These are phyloP conservation scores for Gossypium trilobum DNA, from an alignment of 441 rosid genomes.

Conservation along the genomic window DNA sequence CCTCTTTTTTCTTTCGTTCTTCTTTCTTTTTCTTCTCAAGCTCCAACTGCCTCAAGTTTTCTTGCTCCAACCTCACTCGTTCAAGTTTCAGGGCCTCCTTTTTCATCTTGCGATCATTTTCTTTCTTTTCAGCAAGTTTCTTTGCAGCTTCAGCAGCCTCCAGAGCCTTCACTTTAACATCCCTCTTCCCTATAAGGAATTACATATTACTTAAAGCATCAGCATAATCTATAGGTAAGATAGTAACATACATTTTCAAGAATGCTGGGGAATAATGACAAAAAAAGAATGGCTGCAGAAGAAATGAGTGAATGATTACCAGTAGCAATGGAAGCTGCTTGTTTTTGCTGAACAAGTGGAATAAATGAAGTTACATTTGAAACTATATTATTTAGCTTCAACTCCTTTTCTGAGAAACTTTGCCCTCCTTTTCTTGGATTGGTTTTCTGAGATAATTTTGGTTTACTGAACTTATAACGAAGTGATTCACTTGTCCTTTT, in stretches of 20 bases:
- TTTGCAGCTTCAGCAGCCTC: slow-evolving; percentile 84
- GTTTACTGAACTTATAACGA: slow-evolving; percentile 45
- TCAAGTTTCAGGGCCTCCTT: slow-evolving; percentile 76
- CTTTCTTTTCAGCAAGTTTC: slow-evolving; percentile 74
- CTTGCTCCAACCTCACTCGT: slow-evolving; percentile 64
- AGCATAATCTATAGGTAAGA: not conserved
- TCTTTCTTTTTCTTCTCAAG: slow-evolving; percentile 65
- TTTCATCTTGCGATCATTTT: slow-evolving; percentile 70
- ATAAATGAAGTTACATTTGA: slow-evolving; percentile 68
- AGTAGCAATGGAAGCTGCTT: slow-evolving; percentile 47
- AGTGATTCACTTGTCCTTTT: slow-evolving; percentile 36
- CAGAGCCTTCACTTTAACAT: slow-evolving; percentile 78
- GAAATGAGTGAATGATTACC: slow-evolving; percentile 32
- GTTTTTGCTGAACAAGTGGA: slow-evolving; percentile 77
- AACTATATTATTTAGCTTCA: slow-evolving; percentile 65
- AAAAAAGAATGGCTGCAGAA: slow-evolving; percentile 6
- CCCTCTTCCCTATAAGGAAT: slow-evolving; percentile 61
- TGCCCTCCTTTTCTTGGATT: slow-evolving; percentile 36
- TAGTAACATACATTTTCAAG: not conserved
- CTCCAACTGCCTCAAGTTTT: slow-evolving; percentile 53
- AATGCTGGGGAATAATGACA: not conserved
- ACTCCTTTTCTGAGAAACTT: slow-evolving; percentile 32
- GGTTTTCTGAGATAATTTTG: slow-evolving; percentile 45
- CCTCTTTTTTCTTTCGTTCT: slow-evolving; percentile 67
- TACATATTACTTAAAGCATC: not conserved